These are phyloP conservation scores for Glebionis coronaria DNA, from an alignment of 129 eudicot species.

Conservation along the genomic window DNA sequence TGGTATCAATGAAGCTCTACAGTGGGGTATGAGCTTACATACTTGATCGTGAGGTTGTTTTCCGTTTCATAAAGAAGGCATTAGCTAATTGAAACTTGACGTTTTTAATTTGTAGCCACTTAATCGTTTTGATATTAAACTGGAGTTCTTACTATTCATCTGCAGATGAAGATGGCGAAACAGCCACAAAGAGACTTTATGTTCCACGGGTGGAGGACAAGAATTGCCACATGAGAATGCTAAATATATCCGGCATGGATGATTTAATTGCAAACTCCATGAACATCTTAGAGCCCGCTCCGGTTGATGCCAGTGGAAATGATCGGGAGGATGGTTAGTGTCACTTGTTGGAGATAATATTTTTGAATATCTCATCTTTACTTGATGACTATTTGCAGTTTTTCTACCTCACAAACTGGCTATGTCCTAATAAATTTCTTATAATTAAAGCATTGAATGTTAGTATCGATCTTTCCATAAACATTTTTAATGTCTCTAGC, in stretches of 20 bases:
- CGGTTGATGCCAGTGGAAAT: constrained; percentile 75
- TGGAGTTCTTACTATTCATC: constrained; percentile 20
- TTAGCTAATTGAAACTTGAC: not conserved
- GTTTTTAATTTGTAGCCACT: constrained; percentile 4
- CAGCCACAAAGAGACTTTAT: constrained; percentile 59
- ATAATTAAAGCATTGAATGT: constrained; percentile 1
- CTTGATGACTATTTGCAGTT: not conserved
- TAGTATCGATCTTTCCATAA: not conserved
- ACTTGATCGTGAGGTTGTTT: not conserved
- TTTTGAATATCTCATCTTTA: not conserved
- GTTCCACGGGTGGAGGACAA: constrained; percentile 99
- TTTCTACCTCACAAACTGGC: not conserved
- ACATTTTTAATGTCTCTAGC: not conserved
- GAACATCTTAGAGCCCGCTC: constrained; percentile 94
- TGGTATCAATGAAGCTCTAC: not conserved
- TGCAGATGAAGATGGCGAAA: constrained; percentile 50
- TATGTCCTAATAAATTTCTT: not conserved
- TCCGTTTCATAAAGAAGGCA: not conserved
- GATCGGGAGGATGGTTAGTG: constrained; percentile 86
- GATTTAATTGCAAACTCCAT: constrained; percentile 92
- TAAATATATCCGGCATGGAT: constrained; percentile 61
- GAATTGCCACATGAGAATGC: constrained; percentile 91
- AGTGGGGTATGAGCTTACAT: not conserved
- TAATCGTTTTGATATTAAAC: not conserved
- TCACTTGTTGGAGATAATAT: not conserved